Base-by-base conservation (phyloP, 106 monocot species). In the Posidonia australis region DNA sequence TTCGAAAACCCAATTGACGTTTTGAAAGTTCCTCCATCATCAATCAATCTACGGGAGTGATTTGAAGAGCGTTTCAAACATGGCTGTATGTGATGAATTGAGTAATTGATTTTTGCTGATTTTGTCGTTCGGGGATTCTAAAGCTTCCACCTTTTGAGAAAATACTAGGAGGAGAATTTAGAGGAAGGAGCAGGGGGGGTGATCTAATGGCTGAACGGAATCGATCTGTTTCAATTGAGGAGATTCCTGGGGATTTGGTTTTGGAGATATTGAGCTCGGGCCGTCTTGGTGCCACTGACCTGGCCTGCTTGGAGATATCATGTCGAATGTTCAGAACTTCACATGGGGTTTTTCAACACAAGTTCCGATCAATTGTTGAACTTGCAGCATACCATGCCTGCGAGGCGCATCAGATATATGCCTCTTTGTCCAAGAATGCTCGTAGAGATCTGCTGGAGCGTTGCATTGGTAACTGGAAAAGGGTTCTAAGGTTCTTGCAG, bases 381-480 rank as follows among this genome's bases (percentile, higher is more conserved):
- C 82, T 79, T 62, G 90, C 90, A 9, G 87, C 90, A 7, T 87
- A 73, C 53, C 69, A 67, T 42, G 46, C 80, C 60, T 90, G 90
- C 18, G 71, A 67, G 48, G 65, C 24, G 1, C 68, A 87, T 48
- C 53, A 62, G 30, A 60, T 79, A 11, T 96, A 84, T 59, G 63
- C 69, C 42, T 62, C 64, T 21, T 57, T 96, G 54, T 64, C 75
- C 7, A 54, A 47, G 22, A 57, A 31, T 21, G 54, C 68, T 17
- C 73, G 73, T 44, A 75, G 32, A 26, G 82, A 90, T 4, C 78
- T 96, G 29, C 59, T 84, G 4, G 87, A 90, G 46, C 75, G 96
- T 22, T 87, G 90, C 44, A 68, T 68, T 13, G 82, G 87, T 36
- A 90, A 78, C 58, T 96, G 96, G 90, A 96, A 96, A 78, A 96